Evolutionary conservation across 176 grass and related monocot species (phyloP).

Genomic region (Eremochloa ophiuroides): DNA sequence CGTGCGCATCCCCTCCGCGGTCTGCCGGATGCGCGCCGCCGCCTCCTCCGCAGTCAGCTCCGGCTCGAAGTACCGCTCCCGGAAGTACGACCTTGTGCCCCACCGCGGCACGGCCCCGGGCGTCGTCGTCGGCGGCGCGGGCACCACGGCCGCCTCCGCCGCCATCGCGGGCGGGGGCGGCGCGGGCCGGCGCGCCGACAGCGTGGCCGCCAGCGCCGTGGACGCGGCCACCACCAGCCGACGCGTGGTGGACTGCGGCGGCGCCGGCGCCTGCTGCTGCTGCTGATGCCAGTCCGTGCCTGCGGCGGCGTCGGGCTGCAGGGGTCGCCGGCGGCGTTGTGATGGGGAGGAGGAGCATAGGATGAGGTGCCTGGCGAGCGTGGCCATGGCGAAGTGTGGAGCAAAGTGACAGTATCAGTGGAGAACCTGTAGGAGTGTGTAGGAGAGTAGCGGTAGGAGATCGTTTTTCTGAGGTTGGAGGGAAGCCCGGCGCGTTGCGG

Average conservation of each 20-base stretch:
- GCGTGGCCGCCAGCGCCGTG: slow-evolving; percentile 29
- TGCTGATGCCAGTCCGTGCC: neutral
- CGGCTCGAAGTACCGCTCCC: slow-evolving; percentile 80
- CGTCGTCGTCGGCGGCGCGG: neutral
- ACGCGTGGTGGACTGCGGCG: slow-evolving; percentile 13
- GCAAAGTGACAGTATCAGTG: neutral
- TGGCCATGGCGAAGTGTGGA: slow-evolving; percentile 65
- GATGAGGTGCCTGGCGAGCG: slow-evolving; percentile 76
- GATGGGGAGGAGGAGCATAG: slow-evolving; percentile 36
- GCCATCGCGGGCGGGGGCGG: slow-evolving; percentile 36
- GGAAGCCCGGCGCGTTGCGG: neutral
- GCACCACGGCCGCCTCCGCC: slow-evolving; percentile 32
- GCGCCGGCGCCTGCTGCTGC: neutral
- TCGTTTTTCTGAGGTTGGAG: slow-evolving; percentile 37
- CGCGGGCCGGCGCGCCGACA: slow-evolving; percentile 28
- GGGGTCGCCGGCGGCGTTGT: neutral
- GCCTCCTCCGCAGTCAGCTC: slow-evolving; percentile 65
- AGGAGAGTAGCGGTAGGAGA: slow-evolving; percentile 11
- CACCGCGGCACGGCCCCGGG: slow-evolving; percentile 51
- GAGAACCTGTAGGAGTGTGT: neutral
- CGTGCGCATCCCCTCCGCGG: slow-evolving; percentile 73
- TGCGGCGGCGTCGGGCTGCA: neutral
- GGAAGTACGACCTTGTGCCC: slow-evolving; percentile 75
- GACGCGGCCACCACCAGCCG: slow-evolving; percentile 37
- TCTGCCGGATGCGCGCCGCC: slow-evolving; percentile 79